A percentile compares a stretch with the other conserved stretches of the same genome.
These are phyloP conservation scores for Saprolegnia diclina DNA, from an alignment of 352 stramenopile genomes.

Conservation along the genomic window DNA sequence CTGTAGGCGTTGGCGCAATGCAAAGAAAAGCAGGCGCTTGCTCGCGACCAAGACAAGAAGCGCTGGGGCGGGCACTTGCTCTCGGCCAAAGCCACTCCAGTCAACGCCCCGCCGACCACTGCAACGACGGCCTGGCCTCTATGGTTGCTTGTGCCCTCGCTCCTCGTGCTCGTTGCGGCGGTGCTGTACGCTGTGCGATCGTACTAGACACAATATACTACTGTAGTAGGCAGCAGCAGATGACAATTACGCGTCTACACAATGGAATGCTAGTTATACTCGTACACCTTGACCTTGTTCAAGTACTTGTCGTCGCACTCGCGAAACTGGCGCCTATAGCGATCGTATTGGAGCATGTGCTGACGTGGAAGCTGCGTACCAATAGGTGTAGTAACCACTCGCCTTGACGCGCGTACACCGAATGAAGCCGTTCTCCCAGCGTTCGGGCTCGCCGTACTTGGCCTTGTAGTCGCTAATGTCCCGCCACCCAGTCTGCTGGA, in stretches of 20 bases:
- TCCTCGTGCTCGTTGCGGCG: constrained; percentile 31
- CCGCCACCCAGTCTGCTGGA: constrained; percentile 65
- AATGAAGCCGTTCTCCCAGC: constrained; percentile 69
- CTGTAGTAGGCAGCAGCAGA: too few species aligned
- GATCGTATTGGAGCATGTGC: neutral
- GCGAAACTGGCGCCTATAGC: constrained; percentile 42
- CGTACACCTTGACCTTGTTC: constrained; percentile 69
- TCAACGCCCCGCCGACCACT: neutral
- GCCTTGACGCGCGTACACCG: constrained; percentile 74
- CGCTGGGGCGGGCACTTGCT: constrained; percentile 55
- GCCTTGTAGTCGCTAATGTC: constrained; percentile 81
- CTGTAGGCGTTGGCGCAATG: constrained; percentile 41
- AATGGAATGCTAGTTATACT: constrained; percentile 36
- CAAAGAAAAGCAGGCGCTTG: constrained; percentile 42
- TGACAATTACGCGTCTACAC: too few species aligned
- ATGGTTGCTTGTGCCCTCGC: constrained; percentile 37
- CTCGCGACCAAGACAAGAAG: constrained; percentile 62
- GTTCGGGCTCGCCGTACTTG: constrained; percentile 62
- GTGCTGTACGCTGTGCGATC: neutral
- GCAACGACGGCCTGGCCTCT: constrained; percentile 39
- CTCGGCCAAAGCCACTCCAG: neutral
- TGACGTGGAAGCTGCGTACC: too few species aligned
- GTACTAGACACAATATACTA: too few species aligned
- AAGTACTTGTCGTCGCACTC: constrained; percentile 83
- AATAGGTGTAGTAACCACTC: constrained; percentile 82